Base-by-base conservation (phyloP, 139 green algal species). In the Parachlorella kessleri region DNA sequence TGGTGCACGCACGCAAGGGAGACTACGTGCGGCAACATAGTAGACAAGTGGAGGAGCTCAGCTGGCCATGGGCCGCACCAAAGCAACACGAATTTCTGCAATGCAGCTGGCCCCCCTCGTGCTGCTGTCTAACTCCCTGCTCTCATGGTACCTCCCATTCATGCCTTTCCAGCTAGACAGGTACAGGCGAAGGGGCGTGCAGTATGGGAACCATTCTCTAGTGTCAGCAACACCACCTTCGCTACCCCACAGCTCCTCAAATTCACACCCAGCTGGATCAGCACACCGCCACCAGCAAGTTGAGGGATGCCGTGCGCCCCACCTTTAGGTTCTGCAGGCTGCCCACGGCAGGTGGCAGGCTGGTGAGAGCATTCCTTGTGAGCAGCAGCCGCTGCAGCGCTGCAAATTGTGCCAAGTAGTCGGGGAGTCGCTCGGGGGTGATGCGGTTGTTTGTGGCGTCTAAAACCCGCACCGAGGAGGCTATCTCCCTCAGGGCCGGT, bases 391-490 rank as follows among this genome's bases (percentile, higher is more conserved):
- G 59, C 64, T 88, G 63, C 41, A 89, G 79, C 6, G 33, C 42
- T 32, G 55, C 23, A 23, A 87, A 63, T 37, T n/a, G 26, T 1
- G 28, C 42, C 37, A 91, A 42, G 42, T 40, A 72, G 7, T 9
- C 1, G 7, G 86, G 86, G 30, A 91, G 35, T n/a, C n/a, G n/a
- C n/a, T n/a, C n/a, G 21, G 30, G 64, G 10, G 33, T 55, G 2
- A 91, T 55, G 21, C 72, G 72, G 81, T 91, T 91, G 73, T 83
- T 76, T 2, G 70, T 83, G 1, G 71, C 81, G 66, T 91, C 87
- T 30, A 91, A 59, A 28, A 84, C 75, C 30, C 76, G 78, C 3
- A 77, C 85, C 33, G 48, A 55, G 33, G 33, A 75, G 5, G 81
- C 70, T 6, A 87, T 78, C 64, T 59, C n/a, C 42, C n/a, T 24